Base-by-base conservation (phyloP, 2,329 filamentous ascomycete species). In the Microsporum canis region DNA sequence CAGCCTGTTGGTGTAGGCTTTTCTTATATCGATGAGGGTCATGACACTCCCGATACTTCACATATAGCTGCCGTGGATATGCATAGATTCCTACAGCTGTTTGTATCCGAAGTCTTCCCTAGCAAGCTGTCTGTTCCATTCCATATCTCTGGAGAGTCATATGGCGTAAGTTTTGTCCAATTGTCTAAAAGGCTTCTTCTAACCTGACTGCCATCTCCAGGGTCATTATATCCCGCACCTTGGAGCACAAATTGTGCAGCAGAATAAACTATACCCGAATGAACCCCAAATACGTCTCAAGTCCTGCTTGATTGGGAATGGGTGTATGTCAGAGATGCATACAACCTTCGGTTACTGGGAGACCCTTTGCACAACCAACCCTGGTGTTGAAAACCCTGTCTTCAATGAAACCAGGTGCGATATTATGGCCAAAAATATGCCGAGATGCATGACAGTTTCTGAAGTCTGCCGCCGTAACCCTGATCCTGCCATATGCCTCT, bases 121-220 rank as follows among this genome's bases (percentile, higher is more conserved):
- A 66, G 74, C 14, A 66, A 77, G n/a, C 63, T 66, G 34, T 59
- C 72, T 3, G 67, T 72, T 5, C 73, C 76, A 5, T 73, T 80
- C 41, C 73, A 78, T 39, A 75, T 80, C 41, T 75, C 77, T 0
- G 78, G 77, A 3, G 78, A 80, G 62, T 76, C 73, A 63, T 79
- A 78, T 67, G 77, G 68, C 56, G 72, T 75, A 66, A 65, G 71
- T 68, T 5, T 27, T 14, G n/a, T 1, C n/a, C 39, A 43, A 17
- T 71, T 75, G 7, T 29, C 17, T 23, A 17, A 36, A 36, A 10
- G 8, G 31, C 5, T 10, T 17, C n/a, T 55, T 17, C 31, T 34
- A 34, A 55, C 2, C 31, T 12, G 2, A 17, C 49, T 5, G 3
- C 6, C 12, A 1, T 17, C 14, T 55, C 10, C 17, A 55, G 51